Percentiles rank a stretch among this genome's conserved stretches.
These are phyloP conservation scores for Pseudopyricularia cyperi DNA, from an alignment of 2,329 filamentous ascomycete species.

Conservation along the genomic window DNA sequence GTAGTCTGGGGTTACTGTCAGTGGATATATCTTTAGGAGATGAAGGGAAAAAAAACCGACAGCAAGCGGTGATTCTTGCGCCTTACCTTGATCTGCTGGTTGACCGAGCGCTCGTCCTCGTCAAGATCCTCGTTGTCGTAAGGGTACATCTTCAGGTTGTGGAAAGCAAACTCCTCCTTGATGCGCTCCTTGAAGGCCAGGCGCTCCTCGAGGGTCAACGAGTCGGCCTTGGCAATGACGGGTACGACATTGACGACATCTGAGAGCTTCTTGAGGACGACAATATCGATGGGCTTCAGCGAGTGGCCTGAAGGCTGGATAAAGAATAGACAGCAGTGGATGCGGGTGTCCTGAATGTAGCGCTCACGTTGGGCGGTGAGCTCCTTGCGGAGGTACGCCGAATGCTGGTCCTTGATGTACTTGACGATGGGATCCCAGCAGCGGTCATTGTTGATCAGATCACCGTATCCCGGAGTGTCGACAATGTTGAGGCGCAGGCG, in stretches of 20 bases:
- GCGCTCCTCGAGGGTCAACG: conserved; percentile 89
- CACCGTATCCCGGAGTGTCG: conserved; percentile 95
- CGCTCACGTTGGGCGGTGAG: conserved; percentile 97
- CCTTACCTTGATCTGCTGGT: conserved; percentile 87
- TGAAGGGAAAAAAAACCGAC: neutral
- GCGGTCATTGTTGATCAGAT: conserved; percentile 98
- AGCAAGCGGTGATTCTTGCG: neutral
- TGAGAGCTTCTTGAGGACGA: conserved; percentile 97
- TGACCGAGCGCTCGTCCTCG: conserved; percentile 86
- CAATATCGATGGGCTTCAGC: conserved; percentile 97
- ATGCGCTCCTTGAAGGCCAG: conserved; percentile 96
- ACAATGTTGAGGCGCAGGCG: conserved; percentile 97
- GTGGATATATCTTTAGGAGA: neutral
- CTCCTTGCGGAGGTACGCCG: conserved; percentile 96
- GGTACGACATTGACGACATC: conserved; percentile 99
- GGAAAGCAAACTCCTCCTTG: conserved; percentile 99
- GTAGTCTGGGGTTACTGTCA: conserved; percentile 47
- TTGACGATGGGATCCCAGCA: conserved; percentile 99
- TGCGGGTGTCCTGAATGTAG: conserved; percentile 97
- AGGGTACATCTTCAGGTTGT: conserved; percentile 99
- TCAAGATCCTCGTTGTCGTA: conserved; percentile 99
- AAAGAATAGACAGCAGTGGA: conserved; percentile 99
- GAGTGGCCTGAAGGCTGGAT: conserved; percentile 97
- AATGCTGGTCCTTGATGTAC: conserved; percentile 99
- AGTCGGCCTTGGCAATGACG: conserved; percentile 97